Evolutionary conservation across 2,329 filamentous ascomycete species (phyloP), one percentile per base, ranked within the genome.

Genomic region (Raffaelea arxii): DNA sequence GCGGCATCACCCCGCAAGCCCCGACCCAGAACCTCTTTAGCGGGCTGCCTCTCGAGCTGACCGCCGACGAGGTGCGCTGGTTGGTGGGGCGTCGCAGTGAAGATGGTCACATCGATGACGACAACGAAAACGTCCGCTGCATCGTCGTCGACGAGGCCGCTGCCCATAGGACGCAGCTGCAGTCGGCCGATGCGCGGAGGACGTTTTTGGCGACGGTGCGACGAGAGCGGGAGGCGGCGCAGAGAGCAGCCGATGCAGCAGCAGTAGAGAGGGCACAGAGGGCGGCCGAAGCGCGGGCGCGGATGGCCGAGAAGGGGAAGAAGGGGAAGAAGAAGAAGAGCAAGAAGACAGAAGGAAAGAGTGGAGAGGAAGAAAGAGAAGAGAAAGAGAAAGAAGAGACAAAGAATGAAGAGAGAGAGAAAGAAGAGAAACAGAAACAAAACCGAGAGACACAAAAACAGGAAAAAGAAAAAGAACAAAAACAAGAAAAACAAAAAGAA

Each of bases 21-120:
- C 89, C 90, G 6, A 91, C 94, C 56, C 92, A 98, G 66, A 97
- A 95, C 66, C 77, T 95, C 48, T 97, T 97, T 61, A 77, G 91
- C 49, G 87, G 90, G 40, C 68, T 97, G 43, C 92, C 92, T 3
- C 68, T 97, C 23, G 85, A 96, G 69, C 72, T 98, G 39, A 86
- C 92, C 70, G 83, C 87, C 2, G 92, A 97, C 66, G 92, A 98
- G 69, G 90, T 84, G 4, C 77, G 81, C 53, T 67, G 92, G 46
- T 74, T 98, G 24, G 80, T 94, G n/a, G n/a, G n/a, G n/a, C n/a
- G n/a, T n/a, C n/a, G n/a, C n/a, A n/a, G n/a, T n/a, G n/a, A n/a
- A n/a, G n/a, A n/a, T n/a, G n/a, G n/a, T n/a, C n/a, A n/a, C n/a
- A n/a, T n/a, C n/a, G n/a, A n/a, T n/a, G n/a, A n/a, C 49, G 82